Base-by-base conservation (phyloP, 306 rosid genomes). In the Parietaria judaica region DNA sequence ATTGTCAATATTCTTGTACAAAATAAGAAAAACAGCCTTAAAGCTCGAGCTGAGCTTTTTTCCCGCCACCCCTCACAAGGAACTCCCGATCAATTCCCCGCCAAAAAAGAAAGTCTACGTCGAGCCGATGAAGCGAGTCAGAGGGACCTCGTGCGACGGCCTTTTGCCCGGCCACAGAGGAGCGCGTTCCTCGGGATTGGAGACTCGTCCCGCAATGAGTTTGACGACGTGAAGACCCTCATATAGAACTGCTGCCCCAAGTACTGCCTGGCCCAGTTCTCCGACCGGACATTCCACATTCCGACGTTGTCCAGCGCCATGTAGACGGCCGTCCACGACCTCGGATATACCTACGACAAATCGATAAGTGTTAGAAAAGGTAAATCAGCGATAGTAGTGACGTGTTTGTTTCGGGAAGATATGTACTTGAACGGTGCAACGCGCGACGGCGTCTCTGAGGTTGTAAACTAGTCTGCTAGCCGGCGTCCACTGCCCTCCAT, bases 281-380 rank as follows among this genome's bases (percentile, higher is more conserved):
- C 86, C 1, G 99, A 86, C 75, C 99, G 84, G 56, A 92, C 73
- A 69, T 88, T 88, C 98, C 98, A 92, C 88, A 92, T 86, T 76
- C 98, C 98, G 39, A 88, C 96, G 49, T 80, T 92, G 89, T 92
- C 98, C 55, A 92, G 66, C 0, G 98, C 78, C 70, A 92, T 62
- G 79, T 79, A 92, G 64, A 92, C 74, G 49, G 96, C 98, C 2
- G 98, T 92, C 96, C 98, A 92, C 45, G 98, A 49, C 71, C 41
- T 82, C 0, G 95, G 96, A 54, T 88, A 89, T 12, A 89, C 96
- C 91, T 88, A 82, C 58, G 76, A 5, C 1, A 49, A 49, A 49
- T 9, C 53, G 14, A 8, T 1, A 41, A 1, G 45, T 50, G 54
- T 31, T 14, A 8, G 6, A 50, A 50, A 50, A 12, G 14, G 31